Evolutionary conservation across 257 asterid species (phyloP).

Genomic region (Solanum peruvianum): DNA sequence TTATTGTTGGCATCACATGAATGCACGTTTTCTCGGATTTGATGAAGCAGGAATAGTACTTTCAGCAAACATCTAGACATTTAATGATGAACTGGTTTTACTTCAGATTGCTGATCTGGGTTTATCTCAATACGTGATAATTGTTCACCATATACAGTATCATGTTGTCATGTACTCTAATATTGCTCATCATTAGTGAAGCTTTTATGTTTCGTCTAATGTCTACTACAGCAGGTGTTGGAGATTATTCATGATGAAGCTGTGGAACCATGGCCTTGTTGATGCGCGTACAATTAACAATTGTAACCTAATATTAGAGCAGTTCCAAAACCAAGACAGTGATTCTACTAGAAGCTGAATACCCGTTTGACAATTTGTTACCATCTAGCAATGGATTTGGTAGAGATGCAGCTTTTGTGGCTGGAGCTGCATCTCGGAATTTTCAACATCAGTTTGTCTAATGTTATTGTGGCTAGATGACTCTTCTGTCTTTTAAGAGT

Average conservation of each 20-base stretch:
- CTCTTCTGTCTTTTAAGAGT: background rate
- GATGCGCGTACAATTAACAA: constrained; percentile 75
- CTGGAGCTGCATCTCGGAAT: background rate
- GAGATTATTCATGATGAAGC: constrained; percentile 82
- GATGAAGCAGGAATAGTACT: background rate
- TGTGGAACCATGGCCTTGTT: constrained; percentile 93
- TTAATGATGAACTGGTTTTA: background rate
- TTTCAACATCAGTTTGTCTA: background rate
- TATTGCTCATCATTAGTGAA: background rate
- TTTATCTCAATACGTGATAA: background rate
- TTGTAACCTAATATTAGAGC: constrained; percentile 52
- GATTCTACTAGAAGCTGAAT: constrained; percentile 19
- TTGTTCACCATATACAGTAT: background rate
- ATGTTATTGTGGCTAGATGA: background rate
- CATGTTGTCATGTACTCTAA: background rate
- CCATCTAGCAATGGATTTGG: background rate
- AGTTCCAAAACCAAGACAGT: constrained; percentile 22
- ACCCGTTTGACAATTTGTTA: background rate
- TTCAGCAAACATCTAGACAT: background rate
- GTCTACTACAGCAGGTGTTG: constrained; percentile 59
- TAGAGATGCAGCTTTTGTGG: background rate
- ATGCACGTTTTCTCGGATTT: background rate
- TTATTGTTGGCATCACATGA: background rate
- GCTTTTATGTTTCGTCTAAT: background rate
- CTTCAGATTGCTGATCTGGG: background rate